A percentile compares a stretch with the other conserved stretches of the same genome.
Conservation (phyloP, 2,329 filamentous ascomycete genomes). For the Sclerotinia subarctica region DNA sequence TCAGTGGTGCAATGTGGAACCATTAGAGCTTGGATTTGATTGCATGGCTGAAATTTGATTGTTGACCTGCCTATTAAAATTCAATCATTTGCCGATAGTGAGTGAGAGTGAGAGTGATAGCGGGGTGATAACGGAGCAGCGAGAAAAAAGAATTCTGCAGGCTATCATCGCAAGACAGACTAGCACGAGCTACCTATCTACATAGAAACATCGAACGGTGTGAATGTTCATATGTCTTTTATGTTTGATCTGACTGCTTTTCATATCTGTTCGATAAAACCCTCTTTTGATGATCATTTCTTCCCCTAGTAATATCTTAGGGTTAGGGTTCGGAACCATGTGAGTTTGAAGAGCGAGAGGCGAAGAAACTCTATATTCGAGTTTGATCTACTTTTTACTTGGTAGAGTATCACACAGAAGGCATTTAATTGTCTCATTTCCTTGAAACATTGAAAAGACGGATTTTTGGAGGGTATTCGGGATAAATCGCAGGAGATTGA, state of each 20-base stretch:
- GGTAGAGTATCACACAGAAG: no score
- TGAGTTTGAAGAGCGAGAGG: neutral
- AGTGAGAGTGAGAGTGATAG: neutral
- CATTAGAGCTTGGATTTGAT: neutral
- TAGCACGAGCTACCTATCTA: neutral
- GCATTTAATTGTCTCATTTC: no score
- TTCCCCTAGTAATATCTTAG: constrained; percentile 7
- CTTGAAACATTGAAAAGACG: no score
- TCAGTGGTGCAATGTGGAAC: constrained; percentile 4
- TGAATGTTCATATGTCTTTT: neutral
- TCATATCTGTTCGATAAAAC: neutral
- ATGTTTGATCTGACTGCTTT: neutral
- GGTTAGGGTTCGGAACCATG: constrained; percentile 11
- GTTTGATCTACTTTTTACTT: neutral
- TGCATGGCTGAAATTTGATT: neutral
- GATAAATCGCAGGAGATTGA: no score
- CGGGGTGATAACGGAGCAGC: constrained; percentile 6
- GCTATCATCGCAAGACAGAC: neutral
- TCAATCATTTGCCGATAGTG: neutral
- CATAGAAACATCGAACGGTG: neutral
- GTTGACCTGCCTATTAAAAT: constrained; percentile 1
- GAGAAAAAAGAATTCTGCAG: neutral
- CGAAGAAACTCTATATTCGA: neutral
- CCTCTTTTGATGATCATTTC: neutral
- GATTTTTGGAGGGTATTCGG: no score